phyloP scores from a whole-genome alignment of 208 protist species.

The Borovskyia barvae region DNA sequence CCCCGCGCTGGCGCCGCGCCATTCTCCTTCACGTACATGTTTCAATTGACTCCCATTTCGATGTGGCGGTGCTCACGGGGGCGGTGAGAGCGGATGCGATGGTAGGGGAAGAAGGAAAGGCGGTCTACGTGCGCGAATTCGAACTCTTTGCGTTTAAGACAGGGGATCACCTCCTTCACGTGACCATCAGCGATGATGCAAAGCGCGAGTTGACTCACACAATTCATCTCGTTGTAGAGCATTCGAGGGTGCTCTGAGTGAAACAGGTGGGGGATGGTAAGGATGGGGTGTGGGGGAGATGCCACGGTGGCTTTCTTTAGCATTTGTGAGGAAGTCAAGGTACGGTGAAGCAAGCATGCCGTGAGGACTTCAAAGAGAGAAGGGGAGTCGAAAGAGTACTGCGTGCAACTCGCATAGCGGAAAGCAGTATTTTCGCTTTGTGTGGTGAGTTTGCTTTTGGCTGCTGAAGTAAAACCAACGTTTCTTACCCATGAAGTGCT shows the following conservation, averaged over 20 bases:
- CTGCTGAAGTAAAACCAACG: no score
- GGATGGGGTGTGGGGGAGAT: neutral
- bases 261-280: neutral
- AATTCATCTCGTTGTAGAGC: slow-evolving; percentile 50
- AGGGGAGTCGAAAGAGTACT: no score
- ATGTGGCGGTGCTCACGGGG: slow-evolving; percentile 71
- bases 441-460: no score
- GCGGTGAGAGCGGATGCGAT: slow-evolving; percentile 38
- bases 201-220: slow-evolving; percentile 61
- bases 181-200: slow-evolving; percentile 56
- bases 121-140: slow-evolving; percentile 45
- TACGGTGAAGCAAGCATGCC: no score
- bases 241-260: slow-evolving; percentile 1
- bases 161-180: slow-evolving; percentile 60
- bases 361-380: no score
- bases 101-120: slow-evolving; percentile 45
- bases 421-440: no score
- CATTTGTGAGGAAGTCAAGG: no score
- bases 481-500: no score
- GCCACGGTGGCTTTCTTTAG: no score
- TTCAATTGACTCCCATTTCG: slow-evolving; percentile 56
- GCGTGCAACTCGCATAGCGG: no score
- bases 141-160: slow-evolving; percentile 81
- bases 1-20: slow-evolving; percentile 53
- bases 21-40: slow-evolving; percentile 62